These are phyloP conservation scores for Trypanosoma platydactyli DNA, from an alignment of 208 protist genomes.

Conservation along the genomic window DNA sequence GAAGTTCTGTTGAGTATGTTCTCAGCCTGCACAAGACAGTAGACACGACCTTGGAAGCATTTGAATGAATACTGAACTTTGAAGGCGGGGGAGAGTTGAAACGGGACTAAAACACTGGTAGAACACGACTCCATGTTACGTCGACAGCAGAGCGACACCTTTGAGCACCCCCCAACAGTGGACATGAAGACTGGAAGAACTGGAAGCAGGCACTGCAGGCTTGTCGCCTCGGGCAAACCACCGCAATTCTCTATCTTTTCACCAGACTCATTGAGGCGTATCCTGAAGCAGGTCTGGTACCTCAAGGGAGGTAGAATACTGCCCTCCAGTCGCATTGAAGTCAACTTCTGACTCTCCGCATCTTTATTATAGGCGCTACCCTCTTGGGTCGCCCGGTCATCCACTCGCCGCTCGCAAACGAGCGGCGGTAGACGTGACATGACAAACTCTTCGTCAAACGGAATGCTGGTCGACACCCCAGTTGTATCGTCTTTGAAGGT, in stretches of 20 bases:
- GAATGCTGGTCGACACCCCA: conserved; percentile 21
- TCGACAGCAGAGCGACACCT: conserved; percentile 51
- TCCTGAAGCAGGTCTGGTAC: conserved; percentile 30
- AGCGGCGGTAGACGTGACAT: conserved; percentile 24
- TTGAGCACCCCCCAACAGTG: conserved; percentile 15
- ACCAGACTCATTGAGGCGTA: conserved; percentile 17
- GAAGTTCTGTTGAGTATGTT: conserved; percentile 66
- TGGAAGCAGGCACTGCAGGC: conserved; percentile 30
- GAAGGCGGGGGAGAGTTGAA: conserved; percentile 37
- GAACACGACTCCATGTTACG: conserved; percentile 50
- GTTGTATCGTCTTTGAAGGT: conserved; percentile 16
- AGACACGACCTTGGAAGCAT: conserved; percentile 71
- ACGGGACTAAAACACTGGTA: conserved; percentile 35
- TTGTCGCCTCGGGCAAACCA: background rate
- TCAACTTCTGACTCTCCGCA: background rate
- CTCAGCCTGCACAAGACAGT: conserved; percentile 66
- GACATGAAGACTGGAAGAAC: conserved; percentile 63
- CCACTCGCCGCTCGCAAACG: conserved; percentile 9
- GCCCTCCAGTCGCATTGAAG: conserved; percentile 24
- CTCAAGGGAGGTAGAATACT: conserved; percentile 7
- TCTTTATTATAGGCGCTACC: background rate
- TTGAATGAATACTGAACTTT: conserved; percentile 57
- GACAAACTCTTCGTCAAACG: conserved; percentile 23
- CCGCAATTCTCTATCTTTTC: background rate
- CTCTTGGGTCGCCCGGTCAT: background rate